Base-by-base conservation (phyloP, 257 asterid species). In the Solanum sejunctum region DNA sequence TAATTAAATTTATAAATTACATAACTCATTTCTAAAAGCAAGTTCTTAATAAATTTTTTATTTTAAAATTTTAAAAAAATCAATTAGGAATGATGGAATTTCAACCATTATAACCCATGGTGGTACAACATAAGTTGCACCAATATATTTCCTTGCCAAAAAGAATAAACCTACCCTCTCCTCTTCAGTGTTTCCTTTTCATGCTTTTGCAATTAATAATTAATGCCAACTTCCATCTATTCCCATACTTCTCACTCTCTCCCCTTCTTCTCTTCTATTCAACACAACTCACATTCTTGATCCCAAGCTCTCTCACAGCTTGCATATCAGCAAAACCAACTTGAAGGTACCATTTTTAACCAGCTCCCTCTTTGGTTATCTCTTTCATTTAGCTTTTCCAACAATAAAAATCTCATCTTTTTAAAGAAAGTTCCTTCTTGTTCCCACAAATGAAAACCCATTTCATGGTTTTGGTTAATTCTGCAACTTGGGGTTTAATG, bases 121-220 rank as follows among this genome's bases (percentile, higher is more conserved):
- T 51, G 13, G 17, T 51, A 51, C 17, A 52, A 12, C 56, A 13
- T 52, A 13, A 52, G 16, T 52, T 52, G 18, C 7, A 13, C 7
- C 57, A 54, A 15, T 15, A 13, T 54, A 15, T 54, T 54, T 54
- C 6, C 57, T 15, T 54, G 18, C 57, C 15, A 1, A 52, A 47
- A 20, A 39, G 15, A 69, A 39, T 15, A 10, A 55, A 16, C 75
- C 7, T 87, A 21, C 83, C 87, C 47, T 87, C 73, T 80, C 63
- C 85, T 54, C 87, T 57, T 12, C 51, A 6, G 1, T 45, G 36
- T 9, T 85, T 28, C 26, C 67, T n/a, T 90, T 91, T 88, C 97
- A 88, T 92, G 97, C 93, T 90, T 89, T 87, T 82, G 88, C 92
- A 89, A 88, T 93, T 84, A 95, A 90, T 92, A 95, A 90, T 92